Conservation (phyloP, 352 stramenopile species). For the Phytophthora constricta region DNA sequence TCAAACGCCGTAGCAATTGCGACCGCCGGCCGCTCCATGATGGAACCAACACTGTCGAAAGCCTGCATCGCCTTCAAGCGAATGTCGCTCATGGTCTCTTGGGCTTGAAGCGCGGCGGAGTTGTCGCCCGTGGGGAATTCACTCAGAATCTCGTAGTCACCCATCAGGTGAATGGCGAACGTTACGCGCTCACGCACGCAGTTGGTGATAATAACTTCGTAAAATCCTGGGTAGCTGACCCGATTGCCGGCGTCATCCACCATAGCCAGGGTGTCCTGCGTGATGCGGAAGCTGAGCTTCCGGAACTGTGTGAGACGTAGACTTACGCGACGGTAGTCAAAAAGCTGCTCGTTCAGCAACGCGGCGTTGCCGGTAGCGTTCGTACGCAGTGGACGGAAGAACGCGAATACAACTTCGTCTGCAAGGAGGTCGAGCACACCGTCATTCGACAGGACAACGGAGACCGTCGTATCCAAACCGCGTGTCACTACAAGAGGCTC, state of each 20-base stretch:
- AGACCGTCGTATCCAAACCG: conserved; percentile 49
- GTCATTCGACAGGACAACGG: conserved; percentile 64
- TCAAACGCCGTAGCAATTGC: conserved; percentile 26
- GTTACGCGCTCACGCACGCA: conserved; percentile 70
- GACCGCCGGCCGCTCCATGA: not conserved
- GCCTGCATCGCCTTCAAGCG: conserved; percentile 10
- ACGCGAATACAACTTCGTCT: conserved; percentile 83
- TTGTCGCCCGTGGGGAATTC: conserved; percentile 38
- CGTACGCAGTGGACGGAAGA: conserved; percentile 70
- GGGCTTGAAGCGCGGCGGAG: not conserved
- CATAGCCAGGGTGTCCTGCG: conserved; percentile 57
- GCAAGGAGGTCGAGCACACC: conserved; percentile 40
- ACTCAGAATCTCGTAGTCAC: conserved; percentile 51
- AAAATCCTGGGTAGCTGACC: conserved; percentile 66
- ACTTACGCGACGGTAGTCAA: conserved; percentile 68
- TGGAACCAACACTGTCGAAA: conserved; percentile 15
- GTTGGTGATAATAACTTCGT: conserved; percentile 80
- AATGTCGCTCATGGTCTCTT: conserved; percentile 13
- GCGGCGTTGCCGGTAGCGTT: conserved; percentile 62
- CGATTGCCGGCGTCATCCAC: conserved; percentile 64
- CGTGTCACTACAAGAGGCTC: conserved; percentile 42
- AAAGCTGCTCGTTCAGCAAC: conserved; percentile 81
- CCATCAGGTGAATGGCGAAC: conserved; percentile 64
- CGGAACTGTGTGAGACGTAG: conserved; percentile 43
- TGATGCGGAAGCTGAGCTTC: conserved; percentile 53